Evolutionary conservation across 2,329 filamentous ascomycete species (phyloP).

Genomic region (Tolypocladium ophioglossoides): DNA sequence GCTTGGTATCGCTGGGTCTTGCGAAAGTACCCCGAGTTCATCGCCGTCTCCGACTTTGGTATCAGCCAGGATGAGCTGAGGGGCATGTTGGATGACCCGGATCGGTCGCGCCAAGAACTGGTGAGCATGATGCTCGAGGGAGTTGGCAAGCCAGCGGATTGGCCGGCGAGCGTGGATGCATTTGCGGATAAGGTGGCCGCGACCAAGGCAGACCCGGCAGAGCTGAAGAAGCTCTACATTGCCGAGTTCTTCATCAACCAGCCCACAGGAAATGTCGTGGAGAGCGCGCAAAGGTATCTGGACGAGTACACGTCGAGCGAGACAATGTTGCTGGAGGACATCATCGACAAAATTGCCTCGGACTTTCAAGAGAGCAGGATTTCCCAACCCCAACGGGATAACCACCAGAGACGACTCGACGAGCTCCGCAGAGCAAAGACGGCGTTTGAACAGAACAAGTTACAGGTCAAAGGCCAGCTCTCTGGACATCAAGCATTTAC

Average conservation of each 20-base stretch:
- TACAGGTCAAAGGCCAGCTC: constrained; percentile 23
- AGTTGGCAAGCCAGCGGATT: constrained; percentile 21
- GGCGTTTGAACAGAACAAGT: constrained; percentile 35
- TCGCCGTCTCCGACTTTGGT: constrained; percentile 19
- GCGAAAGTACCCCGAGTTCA: constrained; percentile 26
- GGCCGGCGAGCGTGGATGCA: constrained; percentile 20
- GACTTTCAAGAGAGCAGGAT: constrained; percentile 18
- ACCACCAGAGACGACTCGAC: constrained; percentile 28
- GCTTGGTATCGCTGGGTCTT: constrained; percentile 40
- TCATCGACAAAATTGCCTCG: constrained; percentile 22
- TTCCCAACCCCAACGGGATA: constrained; percentile 25
- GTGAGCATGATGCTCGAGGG: constrained; percentile 24
- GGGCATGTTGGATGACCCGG: constrained; percentile 25
- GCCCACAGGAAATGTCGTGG: constrained; percentile 20
- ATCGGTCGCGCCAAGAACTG: constrained; percentile 24
- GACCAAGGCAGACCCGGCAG: constrained; percentile 17
- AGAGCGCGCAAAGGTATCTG: constrained; percentile 26
- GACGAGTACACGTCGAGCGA: constrained; percentile 21
- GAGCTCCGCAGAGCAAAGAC: constrained; percentile 37
- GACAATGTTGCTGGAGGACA: constrained; percentile 18
- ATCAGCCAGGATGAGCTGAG: constrained; percentile 21
- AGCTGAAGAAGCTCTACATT: constrained; percentile 28
- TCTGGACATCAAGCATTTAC: constrained; percentile 16
- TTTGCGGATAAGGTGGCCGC: constrained; percentile 22
- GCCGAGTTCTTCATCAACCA: constrained; percentile 29